These are phyloP conservation scores for Capsicum rhomboideum DNA, from an alignment of 257 asterid species.

Conservation along the genomic window DNA sequence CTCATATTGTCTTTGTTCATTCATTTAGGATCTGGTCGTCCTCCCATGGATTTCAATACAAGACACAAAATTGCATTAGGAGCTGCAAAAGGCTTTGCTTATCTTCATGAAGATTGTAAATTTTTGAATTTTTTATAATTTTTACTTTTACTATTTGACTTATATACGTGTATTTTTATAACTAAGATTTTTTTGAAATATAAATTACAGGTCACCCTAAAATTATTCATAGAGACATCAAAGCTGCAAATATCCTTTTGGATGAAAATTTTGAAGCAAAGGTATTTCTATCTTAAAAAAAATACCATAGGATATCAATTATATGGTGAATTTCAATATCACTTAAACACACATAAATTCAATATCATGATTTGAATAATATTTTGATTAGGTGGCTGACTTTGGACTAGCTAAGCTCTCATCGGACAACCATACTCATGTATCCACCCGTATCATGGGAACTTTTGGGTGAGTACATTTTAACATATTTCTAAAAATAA, in stretches of 20 bases:
- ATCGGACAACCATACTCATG: conserved; percentile 65
- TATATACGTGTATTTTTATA: neutral
- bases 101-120: conserved; percentile 88
- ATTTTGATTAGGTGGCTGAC: conserved; percentile 62
- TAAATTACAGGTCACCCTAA: conserved; percentile 74
- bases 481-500: neutral
- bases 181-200: neutral
- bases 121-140: neutral
- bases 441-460: conserved; percentile 95
- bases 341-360: neutral
- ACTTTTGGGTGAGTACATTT: conserved; percentile 59
- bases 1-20: neutral
- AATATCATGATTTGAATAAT: neutral
- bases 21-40: conserved; percentile 43
- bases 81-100: conserved; percentile 86
- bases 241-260: conserved; percentile 70
- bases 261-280: conserved; percentile 65
- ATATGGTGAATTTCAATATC: neutral
- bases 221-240: conserved; percentile 83
- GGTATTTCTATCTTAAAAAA: conserved; percentile 26
- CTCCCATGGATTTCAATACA: conserved; percentile 63
- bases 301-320: neutral
- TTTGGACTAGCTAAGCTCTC: conserved; percentile 93
- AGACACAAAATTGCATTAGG: conserved; percentile 74
- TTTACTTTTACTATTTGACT: neutral